Conservation (phyloP, 495 filamentous ascomycete species). For the Cercophora samala region DNA sequence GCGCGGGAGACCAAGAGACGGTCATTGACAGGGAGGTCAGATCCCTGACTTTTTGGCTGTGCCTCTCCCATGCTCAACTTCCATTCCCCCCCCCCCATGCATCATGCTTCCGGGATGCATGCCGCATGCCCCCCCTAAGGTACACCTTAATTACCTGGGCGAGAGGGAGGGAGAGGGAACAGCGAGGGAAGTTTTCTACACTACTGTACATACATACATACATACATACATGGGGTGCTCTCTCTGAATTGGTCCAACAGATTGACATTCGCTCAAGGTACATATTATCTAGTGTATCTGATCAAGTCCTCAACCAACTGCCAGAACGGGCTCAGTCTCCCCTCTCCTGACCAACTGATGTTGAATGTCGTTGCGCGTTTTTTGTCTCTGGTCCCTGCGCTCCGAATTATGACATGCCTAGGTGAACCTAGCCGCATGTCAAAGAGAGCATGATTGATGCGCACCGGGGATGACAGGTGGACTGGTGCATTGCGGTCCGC, state of each 20-base stretch:
- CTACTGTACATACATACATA: neutral
- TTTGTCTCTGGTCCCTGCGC: neutral
- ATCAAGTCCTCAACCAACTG: neutral
- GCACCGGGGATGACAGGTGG: slow-evolving; percentile 1
- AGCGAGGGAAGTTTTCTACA: neutral
- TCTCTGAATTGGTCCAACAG: neutral
- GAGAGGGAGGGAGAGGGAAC: neutral
- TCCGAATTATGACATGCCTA: neutral
- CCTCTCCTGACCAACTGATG: slow-evolving; percentile 6
- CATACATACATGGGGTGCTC: neutral
- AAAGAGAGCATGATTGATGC: slow-evolving; percentile 1
- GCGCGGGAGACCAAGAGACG: neutral
- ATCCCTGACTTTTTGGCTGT: slow-evolving; percentile 8
- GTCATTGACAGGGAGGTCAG: neutral
- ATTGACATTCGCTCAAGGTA: too few species aligned
- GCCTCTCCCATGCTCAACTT: slow-evolving; percentile 4
- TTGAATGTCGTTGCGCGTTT: slow-evolving; percentile 16
- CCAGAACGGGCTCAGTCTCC: neutral
- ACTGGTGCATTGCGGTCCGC: neutral
- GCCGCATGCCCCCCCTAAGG: slow-evolving; percentile 15
- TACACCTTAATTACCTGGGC: slow-evolving; percentile 17
- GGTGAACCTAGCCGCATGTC: neutral
- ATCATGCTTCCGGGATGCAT: slow-evolving; percentile 30
- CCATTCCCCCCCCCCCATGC: slow-evolving; percentile 17
- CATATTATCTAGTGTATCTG: neutral